Conservation (phyloP, 163 green algal genomes). For the Scenedesmus sp. region DNA sequence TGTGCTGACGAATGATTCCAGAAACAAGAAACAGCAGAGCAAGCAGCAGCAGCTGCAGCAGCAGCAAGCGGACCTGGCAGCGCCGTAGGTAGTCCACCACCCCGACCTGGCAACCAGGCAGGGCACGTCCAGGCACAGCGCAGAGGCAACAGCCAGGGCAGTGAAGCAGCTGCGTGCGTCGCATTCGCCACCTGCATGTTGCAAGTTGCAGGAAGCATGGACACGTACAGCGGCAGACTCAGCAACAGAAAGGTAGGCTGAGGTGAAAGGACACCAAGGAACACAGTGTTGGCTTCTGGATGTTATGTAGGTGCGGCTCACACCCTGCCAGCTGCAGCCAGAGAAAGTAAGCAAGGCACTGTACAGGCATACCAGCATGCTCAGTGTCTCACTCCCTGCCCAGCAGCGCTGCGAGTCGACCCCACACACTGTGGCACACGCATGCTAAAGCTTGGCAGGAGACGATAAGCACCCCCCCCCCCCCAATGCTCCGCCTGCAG, state of each 20-base stretch:
- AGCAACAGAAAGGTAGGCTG: not conserved
- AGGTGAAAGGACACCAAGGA: too few species aligned
- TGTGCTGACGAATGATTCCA: too few species aligned
- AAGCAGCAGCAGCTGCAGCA: not conserved
- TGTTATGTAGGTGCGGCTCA: too few species aligned
- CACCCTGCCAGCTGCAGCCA: too few species aligned
- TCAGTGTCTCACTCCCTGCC: not conserved
- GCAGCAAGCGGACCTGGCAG: conserved; percentile 77
- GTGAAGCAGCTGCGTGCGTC: conserved; percentile 96
- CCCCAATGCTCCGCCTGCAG: too few species aligned
- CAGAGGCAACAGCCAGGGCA: conserved; percentile 86
- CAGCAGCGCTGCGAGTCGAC: not conserved
- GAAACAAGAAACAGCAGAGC: not conserved
- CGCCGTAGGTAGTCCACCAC: conserved; percentile 77
- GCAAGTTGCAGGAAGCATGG: not conserved
- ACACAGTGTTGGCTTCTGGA: too few species aligned
- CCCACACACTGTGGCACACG: too few species aligned
- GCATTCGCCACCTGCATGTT: conserved; percentile 82
- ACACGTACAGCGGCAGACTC: not conserved
- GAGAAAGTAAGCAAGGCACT: too few species aligned
- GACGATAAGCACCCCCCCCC: too few species aligned
- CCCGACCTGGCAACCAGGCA: conserved; percentile 68
- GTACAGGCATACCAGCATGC: too few species aligned
- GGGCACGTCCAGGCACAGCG: conserved; percentile 82
- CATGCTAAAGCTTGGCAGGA: too few species aligned